A percentile compares a stretch with the other conserved stretches of the same genome.
Conservation (phyloP, 2,329 filamentous ascomycete species). For the Rutstroemia sp. region DNA sequence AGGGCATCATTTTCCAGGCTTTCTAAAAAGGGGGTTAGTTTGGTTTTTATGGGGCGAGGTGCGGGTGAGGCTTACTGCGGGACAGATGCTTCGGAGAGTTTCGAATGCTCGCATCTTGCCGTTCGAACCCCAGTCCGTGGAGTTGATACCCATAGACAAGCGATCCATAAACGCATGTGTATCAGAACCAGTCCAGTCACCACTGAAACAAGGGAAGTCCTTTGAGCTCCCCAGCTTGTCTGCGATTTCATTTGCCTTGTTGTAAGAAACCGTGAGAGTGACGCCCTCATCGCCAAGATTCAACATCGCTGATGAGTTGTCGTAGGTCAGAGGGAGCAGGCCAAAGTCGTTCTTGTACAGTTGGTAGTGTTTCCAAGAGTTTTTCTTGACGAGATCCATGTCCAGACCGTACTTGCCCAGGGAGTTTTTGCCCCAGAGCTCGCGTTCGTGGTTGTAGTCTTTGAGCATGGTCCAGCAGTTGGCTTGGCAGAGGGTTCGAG, state of each 20-base stretch:
- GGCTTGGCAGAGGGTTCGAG: conserved; percentile 2
- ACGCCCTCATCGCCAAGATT: not conserved
- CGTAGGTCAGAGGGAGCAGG: not conserved
- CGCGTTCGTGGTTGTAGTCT: not conserved
- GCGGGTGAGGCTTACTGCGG: not conserved
- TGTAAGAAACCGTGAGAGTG: not conserved
- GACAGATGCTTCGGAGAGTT: not conserved
- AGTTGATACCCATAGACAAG: not conserved
- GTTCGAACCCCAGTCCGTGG: not conserved
- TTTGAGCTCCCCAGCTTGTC: not conserved
- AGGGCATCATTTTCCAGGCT: not conserved
- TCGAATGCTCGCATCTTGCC: not conserved
- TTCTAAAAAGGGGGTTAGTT: not conserved
- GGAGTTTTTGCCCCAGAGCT: not conserved
- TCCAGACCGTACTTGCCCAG: not conserved
- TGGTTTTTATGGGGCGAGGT: not conserved
- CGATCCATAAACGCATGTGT: not conserved
- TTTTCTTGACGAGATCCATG: not conserved
- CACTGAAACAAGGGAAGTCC: conserved; percentile 1
- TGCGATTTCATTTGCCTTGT: not conserved
- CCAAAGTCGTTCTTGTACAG: not conserved
- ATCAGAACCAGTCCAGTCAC: not conserved
- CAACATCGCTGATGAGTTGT: not conserved
- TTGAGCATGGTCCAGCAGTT: conserved; percentile 6
- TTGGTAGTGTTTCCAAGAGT: not conserved